A percentile compares a stretch with the other conserved stretches of the same genome.
phyloP scores from a whole-genome alignment of 2,329 filamentous ascomycete species.

The Metarhizium anisopliae region DNA sequence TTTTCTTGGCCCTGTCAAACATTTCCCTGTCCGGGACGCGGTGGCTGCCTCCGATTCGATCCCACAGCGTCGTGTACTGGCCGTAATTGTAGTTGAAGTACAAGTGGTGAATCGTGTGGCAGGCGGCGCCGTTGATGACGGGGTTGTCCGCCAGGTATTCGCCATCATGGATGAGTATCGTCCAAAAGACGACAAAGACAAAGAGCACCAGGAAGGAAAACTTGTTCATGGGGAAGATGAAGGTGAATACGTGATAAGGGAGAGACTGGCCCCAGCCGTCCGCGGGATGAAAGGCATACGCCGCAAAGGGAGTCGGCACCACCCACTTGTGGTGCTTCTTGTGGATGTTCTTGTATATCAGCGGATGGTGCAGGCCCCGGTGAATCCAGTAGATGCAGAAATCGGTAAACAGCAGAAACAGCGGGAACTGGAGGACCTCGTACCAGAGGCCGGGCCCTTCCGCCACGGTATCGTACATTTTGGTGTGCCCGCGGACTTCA shows the following conservation, averaged over 20 bases:
- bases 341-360: slow-evolving; percentile 12
- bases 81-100: slow-evolving; percentile 4
- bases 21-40: slow-evolving; percentile 76
- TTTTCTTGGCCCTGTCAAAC: slow-evolving; percentile 77
- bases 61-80: slow-evolving; percentile 68
- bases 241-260: background rate
- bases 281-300: slow-evolving; percentile 3
- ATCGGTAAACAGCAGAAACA: slow-evolving; percentile 85
- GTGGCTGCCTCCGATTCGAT: slow-evolving; percentile 80
- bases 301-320: slow-evolving; percentile 4
- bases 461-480: slow-evolving; percentile 70
- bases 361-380: slow-evolving; percentile 66
- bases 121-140: background rate
- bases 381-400: slow-evolving; percentile 82
- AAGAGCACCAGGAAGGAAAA: slow-evolving; percentile 20
- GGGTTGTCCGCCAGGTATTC: background rate
- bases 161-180: background rate
- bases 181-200: slow-evolving; percentile 33
- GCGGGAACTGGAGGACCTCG: slow-evolving; percentile 72
- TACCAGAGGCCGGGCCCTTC: slow-evolving; percentile 73
- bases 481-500: slow-evolving; percentile 77
- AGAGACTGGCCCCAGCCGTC: slow-evolving; percentile 2
- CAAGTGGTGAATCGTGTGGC: slow-evolving; percentile 3
- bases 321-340: slow-evolving; percentile 5
- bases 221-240: slow-evolving; percentile 3